A percentile compares a stretch with the other conserved stretches of the same genome.
Conservation (phyloP, 371 early-diverging fungal species). For the Entomophthora muscae region DNA sequence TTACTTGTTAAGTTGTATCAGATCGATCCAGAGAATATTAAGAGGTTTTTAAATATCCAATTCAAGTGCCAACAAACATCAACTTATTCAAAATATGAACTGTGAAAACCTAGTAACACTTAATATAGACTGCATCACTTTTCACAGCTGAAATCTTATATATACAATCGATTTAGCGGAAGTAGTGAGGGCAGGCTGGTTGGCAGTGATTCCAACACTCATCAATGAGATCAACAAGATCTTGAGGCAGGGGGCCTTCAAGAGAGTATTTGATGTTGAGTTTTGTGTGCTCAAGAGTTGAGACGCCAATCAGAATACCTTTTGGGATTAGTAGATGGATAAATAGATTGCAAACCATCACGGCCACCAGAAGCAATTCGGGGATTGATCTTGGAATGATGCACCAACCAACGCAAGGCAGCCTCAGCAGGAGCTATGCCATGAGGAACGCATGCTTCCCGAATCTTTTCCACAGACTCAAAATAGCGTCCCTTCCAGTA, state of each 20-base stretch:
- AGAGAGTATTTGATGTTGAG: constrained; percentile 25
- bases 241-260: constrained; percentile 30
- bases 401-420: constrained; percentile 38
- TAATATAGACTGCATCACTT: too few species aligned
- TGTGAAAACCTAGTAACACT: too few species aligned
- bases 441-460: constrained; percentile 18
- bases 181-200: constrained; percentile 23
- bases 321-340: constrained; percentile 4
- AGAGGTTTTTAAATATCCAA: too few species aligned
- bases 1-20: too few species aligned
- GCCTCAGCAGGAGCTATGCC: constrained; percentile 23
- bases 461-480: constrained; percentile 23
- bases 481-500: constrained; percentile 39
- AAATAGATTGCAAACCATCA: not conserved
- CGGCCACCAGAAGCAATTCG: constrained; percentile 25
- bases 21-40: too few species aligned
- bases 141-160: too few species aligned
- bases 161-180: constrained; percentile 17
- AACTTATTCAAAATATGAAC: too few species aligned
- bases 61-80: too few species aligned
- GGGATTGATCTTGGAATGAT: constrained; percentile 31
- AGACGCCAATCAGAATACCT: constrained; percentile 40
- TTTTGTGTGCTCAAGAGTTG: constrained; percentile 25
- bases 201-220: constrained; percentile 25
- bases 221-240: constrained; percentile 27